Percentiles rank a stretch among this genome's conserved stretches.
Evolutionary conservation across 2,329 filamentous ascomycete genomes (phyloP).

Genomic region (Claviceps fusiformis): DNA sequence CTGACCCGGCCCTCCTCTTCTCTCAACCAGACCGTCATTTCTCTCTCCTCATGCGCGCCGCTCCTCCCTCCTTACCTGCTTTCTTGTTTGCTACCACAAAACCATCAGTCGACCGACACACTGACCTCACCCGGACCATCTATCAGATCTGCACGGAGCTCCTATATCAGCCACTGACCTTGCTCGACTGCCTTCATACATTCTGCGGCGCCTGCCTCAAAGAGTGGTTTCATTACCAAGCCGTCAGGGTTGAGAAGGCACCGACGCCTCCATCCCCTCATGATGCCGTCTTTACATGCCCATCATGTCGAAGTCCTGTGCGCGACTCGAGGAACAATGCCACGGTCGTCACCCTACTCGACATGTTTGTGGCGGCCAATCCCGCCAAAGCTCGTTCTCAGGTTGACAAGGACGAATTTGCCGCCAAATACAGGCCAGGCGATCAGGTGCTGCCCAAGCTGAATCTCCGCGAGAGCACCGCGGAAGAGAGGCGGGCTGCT

Average conservation of each 20-base stretch:
- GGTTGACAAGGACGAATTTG: slow-evolving; percentile 65
- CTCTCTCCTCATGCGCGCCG: not conserved
- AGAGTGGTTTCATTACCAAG: slow-evolving; percentile 87
- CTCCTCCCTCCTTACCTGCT: not conserved
- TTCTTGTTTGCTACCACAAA: not conserved
- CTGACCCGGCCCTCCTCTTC: not conserved
- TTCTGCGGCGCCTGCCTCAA: slow-evolving; percentile 93
- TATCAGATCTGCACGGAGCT: slow-evolving; percentile 88
- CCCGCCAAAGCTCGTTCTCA: slow-evolving; percentile 58
- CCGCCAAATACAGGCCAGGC: slow-evolving; percentile 63
- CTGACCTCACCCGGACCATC: not conserved
- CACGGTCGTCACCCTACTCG: slow-evolving; percentile 74
- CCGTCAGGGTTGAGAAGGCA: slow-evolving; percentile 38
- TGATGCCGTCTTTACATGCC: slow-evolving; percentile 62
- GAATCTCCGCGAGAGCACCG: slow-evolving; percentile 33
- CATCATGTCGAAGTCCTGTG: slow-evolving; percentile 77
- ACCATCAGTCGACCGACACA: not conserved
- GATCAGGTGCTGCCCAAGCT: slow-evolving; percentile 64
- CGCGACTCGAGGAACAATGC: slow-evolving; percentile 83
- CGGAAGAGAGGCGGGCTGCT: slow-evolving; percentile 40
- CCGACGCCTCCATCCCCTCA: slow-evolving; percentile 35
- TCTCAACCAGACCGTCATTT: not conserved
- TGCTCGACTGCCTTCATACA: slow-evolving; percentile 87
- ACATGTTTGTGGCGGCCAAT: slow-evolving; percentile 73
- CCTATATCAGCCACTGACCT: slow-evolving; percentile 77